Base-by-base conservation (phyloP, 202 grass and related monocot genomes). In the Saccharum hybrid region DNA sequence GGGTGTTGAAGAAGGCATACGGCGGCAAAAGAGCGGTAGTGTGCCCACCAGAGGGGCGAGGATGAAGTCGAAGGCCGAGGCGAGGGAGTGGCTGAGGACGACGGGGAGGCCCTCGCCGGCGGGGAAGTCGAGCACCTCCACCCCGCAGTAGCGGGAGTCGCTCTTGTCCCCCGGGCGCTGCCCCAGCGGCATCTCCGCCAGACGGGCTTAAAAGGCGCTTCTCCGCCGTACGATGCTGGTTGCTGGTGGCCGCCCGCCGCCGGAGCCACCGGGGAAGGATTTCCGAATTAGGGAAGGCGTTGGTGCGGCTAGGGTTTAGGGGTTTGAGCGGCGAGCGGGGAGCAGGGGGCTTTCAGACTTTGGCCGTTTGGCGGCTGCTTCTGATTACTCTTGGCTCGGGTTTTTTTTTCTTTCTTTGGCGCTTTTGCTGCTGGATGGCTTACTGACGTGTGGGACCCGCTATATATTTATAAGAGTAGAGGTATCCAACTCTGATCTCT, bases 111-210 rank as follows among this genome's bases (percentile, higher is more conserved):
- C 86, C 12, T 91, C 83, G 43, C 65, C 88, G 63, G 80, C 42
- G 77, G 88, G 80, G 76, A 94, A 81, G 73, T 94, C 94, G 37
- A 91, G 89, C 57, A 94, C 84, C 91, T 99, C 96, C 72, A 99
- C 84, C 76, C 96, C 93, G 86, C 96, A 94, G 90, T 96, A 99
- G 71, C 96, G 91, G 57, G 96, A 99, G 64, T 99, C 96, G 88
- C 96, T 92, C 77, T 99, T 99, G 88, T 99, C 96, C 74, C 96
- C 96, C 15, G 79, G 41, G 19, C 96, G 94, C 81, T 99, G 96
- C 48, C 96, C 96, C 71, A 99, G 88, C 56, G 96, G 96, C 96
- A 96, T 99, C 68, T 82, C 77, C 22, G 21, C 33, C 23, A 42
- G 36, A 61, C 16, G 6, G 19, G 23, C 16, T 1, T 60, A 42